Evolutionary conservation across 179 eudicot genomes (phyloP), one percentile per base, ranked within the genome.

Genomic region (Nepenthes alata): DNA sequence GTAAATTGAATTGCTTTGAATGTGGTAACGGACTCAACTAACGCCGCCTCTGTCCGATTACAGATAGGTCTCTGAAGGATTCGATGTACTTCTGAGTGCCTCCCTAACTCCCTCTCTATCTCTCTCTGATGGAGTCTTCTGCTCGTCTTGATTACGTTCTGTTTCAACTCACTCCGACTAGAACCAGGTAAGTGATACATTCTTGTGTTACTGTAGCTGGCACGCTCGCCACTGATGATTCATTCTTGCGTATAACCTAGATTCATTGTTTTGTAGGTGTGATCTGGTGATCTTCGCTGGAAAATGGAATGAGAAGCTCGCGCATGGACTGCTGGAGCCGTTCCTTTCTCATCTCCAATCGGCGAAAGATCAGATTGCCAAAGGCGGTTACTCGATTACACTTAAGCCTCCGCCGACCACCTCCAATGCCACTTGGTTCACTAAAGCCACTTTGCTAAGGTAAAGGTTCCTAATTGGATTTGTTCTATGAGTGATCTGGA

Each of bases 101-200:
- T 4, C 55, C 13, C 2, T 36, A 25, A 8, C 34, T 48, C 44
- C 55, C 47, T 36, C 48, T 3, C 55, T 37, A 1, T 15, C 37
- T 10, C 37, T 55, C 51, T 61, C 36, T 15, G 25, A 88, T 88
- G 96, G 93, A 88, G 60, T 69, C 86, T 1, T 55, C 67, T 47
- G 71, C 86, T 65, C 78, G 71, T 37, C 82, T 88, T 2, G 96
- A 86, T 70, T 70, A 79, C 50, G 85, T 83, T 47, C 75, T 88
- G 47, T 88, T 88, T 75, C 96, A 86, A 57, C 86, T 88, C 57
- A 88, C 96, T 12, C 96, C 96, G 1, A 88, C 96, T 1, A 74
- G 96, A 65, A 88, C 96, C 37, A 88, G 96, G 96, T 86, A 63
- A 47, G 6, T 15, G 44, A 14, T 56, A 6, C 39, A 13, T 47